These are phyloP conservation scores for Suhomyces kilbournensis DNA, from an alignment of 805 yeast genomes.

Conservation along the genomic window DNA sequence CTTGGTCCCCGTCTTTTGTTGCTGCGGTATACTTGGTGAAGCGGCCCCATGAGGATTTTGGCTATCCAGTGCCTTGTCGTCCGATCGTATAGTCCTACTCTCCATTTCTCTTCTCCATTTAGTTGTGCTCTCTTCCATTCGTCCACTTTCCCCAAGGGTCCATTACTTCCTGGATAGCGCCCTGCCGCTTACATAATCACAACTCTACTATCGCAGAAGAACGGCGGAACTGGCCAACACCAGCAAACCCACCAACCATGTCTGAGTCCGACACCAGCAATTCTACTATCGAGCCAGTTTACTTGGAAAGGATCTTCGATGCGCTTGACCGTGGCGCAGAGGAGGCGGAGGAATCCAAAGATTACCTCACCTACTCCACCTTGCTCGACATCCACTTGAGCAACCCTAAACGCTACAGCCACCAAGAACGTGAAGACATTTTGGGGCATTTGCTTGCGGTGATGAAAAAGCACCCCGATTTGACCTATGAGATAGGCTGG, in stretches of 20 bases:
- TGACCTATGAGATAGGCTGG: conserved; percentile 80
- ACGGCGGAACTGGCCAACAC: background rate
- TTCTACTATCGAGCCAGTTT: conserved; percentile 22
- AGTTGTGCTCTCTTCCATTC: background rate
- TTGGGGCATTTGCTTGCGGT: conserved; percentile 45
- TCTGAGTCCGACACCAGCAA: conserved; percentile 7
- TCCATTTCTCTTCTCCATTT: background rate
- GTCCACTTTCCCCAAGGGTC: too few relatives aligned
- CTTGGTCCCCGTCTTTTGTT: background rate
- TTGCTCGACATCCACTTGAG: conserved; percentile 58
- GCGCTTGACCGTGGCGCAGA: conserved; percentile 28
- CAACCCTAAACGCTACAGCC: conserved; percentile 44
- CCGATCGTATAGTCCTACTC: background rate
- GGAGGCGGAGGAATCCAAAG: conserved; percentile 47
- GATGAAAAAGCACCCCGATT: conserved; percentile 42
- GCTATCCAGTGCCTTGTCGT: too few relatives aligned
- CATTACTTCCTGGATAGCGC: background rate
- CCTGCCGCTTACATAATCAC: background rate
- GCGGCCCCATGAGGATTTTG: too few relatives aligned
- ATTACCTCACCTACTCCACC: conserved; percentile 71
- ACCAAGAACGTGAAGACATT: conserved; percentile 50
- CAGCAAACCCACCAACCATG: conserved; percentile 2
- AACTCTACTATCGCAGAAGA: background rate
- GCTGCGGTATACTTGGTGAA: too few relatives aligned
- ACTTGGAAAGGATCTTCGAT: conserved; percentile 25